These are phyloP conservation scores for Globisporangium canariense DNA, from an alignment of 352 stramenopile species.

Conservation along the genomic window DNA sequence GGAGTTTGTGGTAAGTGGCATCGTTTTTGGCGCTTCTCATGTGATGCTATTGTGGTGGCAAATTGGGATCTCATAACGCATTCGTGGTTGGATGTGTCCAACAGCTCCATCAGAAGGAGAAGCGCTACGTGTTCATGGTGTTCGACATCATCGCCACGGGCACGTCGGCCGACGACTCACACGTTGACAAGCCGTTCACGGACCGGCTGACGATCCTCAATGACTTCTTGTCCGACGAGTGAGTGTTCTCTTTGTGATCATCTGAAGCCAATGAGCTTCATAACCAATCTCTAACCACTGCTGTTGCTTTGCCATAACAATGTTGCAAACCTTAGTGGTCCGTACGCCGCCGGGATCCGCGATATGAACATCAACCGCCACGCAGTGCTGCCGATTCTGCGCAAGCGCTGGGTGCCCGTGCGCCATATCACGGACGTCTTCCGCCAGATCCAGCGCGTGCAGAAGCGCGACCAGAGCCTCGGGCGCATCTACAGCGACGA, in stretches of 20 bases:
- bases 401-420: constrained; percentile 81
- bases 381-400: constrained; percentile 69
- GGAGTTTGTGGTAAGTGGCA: constrained; percentile 73
- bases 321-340: constrained; percentile 34
- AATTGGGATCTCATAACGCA: background rate
- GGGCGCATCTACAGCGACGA: constrained; percentile 78
- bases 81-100: constrained; percentile 7
- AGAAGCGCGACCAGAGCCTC: constrained; percentile 75
- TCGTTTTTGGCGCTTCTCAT: background rate
- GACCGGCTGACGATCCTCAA: constrained; percentile 79
- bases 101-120: constrained; percentile 79
- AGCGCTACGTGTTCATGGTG: constrained; percentile 86
- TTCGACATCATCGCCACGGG: constrained; percentile 89
- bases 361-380: constrained; percentile 61
- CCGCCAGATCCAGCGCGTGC: constrained; percentile 71
- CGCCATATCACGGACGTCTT: constrained; percentile 84
- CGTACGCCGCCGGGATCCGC: constrained; percentile 64
- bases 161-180: constrained; percentile 57
- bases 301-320: constrained; percentile 1
- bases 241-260: constrained; percentile 17
- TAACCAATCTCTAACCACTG: background rate
- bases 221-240: constrained; percentile 85
- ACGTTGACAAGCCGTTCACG: constrained; percentile 79
- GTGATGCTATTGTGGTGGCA: background rate
- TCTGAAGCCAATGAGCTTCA: background rate